A percentile compares a stretch with the other conserved stretches of the same genome.
Conservation (phyloP, 139 green algal genomes). For the Tetradesmus obliquus region DNA sequence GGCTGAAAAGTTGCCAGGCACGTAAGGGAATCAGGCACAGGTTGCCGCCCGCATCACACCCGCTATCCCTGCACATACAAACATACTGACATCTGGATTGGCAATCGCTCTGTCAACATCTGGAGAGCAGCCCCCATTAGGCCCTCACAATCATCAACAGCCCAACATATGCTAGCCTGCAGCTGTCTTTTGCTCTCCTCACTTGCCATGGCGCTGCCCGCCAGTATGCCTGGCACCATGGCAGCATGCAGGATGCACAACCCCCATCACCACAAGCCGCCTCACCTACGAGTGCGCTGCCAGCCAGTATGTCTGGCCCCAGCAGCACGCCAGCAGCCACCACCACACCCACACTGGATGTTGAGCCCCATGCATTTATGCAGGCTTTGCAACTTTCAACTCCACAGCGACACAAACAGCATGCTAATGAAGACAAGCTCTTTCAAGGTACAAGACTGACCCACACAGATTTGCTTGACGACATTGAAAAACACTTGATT, state of each 20-base stretch:
- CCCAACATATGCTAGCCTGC: not conserved
- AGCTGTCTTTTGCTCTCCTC: not conserved
- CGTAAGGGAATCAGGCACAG: not conserved
- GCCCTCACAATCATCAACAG: not conserved
- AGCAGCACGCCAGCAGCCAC: not conserved
- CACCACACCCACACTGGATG: not conserved
- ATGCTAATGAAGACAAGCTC: too few species aligned
- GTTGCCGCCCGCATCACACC: not conserved
- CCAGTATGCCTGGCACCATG: not conserved
- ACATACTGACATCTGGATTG: not conserved
- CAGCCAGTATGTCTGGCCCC: constrained; percentile 1
- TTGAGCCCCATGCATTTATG: too few species aligned
- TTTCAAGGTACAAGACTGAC: too few species aligned
- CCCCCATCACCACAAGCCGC: not conserved
- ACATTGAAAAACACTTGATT: too few species aligned
- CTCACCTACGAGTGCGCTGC: not conserved
- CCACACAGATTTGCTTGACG: too few species aligned
- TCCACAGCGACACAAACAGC: too few species aligned
- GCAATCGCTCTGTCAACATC: not conserved
- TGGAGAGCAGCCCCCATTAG: too few species aligned
- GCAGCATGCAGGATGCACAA: not conserved
- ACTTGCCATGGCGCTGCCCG: not conserved
- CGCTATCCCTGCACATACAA: not conserved
- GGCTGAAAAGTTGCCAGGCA: not conserved
- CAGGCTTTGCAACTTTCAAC: too few species aligned